These are phyloP conservation scores for Coprinopsis strossmayeri DNA, from an alignment of 768 basidiomycete species.

Conservation along the genomic window DNA sequence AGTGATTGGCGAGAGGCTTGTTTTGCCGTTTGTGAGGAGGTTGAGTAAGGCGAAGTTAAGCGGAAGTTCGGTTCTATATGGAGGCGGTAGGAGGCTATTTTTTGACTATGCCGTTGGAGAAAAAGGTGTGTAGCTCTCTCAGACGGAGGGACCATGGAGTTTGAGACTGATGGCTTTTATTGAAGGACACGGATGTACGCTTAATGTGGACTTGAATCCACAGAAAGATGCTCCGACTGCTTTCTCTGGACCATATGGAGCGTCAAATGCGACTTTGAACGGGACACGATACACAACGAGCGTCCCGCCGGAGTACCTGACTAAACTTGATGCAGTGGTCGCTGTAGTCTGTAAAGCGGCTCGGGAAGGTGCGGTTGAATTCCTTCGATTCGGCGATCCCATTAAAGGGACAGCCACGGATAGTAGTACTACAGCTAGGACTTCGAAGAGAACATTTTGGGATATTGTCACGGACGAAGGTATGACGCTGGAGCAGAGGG, in stretches of 20 bases:
- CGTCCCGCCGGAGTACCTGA: constrained; percentile 46
- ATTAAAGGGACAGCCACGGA: background rate
- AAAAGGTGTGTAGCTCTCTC: background rate
- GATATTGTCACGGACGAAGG: too few relatives aligned
- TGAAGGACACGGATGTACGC: constrained; percentile 32
- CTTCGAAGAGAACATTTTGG: background rate
- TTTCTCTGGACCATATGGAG: constrained; percentile 39
- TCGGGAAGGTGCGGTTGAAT: constrained; percentile 50
- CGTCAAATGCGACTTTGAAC: too few relatives aligned
- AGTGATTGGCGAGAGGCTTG: background rate
- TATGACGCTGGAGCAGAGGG: too few relatives aligned
- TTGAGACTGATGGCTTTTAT: constrained; percentile 32
- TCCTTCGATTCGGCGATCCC: constrained; percentile 37
- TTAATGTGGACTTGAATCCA: constrained; percentile 34
- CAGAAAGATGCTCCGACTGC: constrained; percentile 31
- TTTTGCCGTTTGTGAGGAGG: background rate
- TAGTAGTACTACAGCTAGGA: too few relatives aligned
- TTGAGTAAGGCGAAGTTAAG: background rate
- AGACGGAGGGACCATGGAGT: background rate
- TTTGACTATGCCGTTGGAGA: background rate
- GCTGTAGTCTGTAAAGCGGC: constrained; percentile 49
- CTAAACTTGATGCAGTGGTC: constrained; percentile 54
- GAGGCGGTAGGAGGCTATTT: background rate
- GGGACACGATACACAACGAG: too few relatives aligned
- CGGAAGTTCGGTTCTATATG: background rate